Percentiles rank a stretch among this genome's conserved stretches.
Conservation (phyloP, 108 stramenopile species). For the Cylindrotheca fusiformis region DNA sequence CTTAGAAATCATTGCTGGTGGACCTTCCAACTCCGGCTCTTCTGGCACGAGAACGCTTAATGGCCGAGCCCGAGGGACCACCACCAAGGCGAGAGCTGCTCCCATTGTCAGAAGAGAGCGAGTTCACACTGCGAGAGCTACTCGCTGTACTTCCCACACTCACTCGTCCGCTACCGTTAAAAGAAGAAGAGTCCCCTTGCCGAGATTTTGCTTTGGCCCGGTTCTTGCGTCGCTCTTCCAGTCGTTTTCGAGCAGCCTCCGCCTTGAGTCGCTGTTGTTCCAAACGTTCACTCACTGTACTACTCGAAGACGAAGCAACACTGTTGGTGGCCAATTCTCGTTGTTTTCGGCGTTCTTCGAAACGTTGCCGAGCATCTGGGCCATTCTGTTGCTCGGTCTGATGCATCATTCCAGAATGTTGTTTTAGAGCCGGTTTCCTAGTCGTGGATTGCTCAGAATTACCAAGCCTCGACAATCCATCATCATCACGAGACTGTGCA, state of each 20-base stretch:
- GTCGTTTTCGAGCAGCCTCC: background rate
- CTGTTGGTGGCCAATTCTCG: too few species aligned
- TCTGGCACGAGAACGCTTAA: background rate
- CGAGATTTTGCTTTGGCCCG: background rate
- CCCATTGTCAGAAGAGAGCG: background rate
- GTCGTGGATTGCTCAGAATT: too few species aligned
- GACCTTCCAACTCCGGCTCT: background rate
- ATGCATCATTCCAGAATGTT: too few species aligned
- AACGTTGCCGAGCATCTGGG: too few species aligned
- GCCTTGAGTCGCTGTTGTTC: background rate
- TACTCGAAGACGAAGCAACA: too few species aligned
- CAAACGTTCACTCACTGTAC: background rate
- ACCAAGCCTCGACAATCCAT: too few species aligned
- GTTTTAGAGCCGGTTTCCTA: too few species aligned
- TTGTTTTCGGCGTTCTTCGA: too few species aligned
- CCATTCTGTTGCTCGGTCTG: too few species aligned
- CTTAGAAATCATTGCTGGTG: background rate
- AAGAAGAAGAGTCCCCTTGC: background rate
- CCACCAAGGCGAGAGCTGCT: background rate
- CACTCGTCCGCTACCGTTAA: background rate
- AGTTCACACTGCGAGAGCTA: background rate
- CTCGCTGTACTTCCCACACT: background rate
- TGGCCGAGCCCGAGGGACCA: background rate
- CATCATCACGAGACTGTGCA: too few species aligned
- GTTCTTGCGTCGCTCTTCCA: background rate